Conservation (phyloP, 2,329 filamentous ascomycete genomes). For the Septoria linicola region DNA sequence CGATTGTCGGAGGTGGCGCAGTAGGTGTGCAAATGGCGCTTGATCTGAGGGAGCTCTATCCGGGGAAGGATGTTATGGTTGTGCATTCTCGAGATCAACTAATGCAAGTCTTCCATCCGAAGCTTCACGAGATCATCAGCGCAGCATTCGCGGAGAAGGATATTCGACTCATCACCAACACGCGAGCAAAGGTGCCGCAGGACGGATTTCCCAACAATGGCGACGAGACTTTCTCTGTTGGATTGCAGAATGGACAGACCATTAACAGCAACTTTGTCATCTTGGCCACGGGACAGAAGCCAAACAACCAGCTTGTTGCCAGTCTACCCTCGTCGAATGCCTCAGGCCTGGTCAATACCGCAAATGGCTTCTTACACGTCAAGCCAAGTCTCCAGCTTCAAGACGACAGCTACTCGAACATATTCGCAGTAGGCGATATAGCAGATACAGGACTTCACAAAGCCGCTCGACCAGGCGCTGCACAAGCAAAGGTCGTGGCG, state of each 20-base stretch:
- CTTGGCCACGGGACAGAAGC: slow-evolving; percentile 60
- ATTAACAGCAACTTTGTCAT: slow-evolving; percentile 57
- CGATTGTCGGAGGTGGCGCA: slow-evolving; percentile 55
- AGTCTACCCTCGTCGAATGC: slow-evolving; percentile 51
- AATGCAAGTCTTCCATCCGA: slow-evolving; percentile 52
- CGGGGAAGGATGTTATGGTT: slow-evolving; percentile 56
- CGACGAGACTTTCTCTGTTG: slow-evolving; percentile 35
- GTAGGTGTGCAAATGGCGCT: slow-evolving; percentile 62
- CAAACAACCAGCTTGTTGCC: slow-evolving; percentile 54
- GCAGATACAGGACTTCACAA: slow-evolving; percentile 56
- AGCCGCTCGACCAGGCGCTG: slow-evolving; percentile 53
- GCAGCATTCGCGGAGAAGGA: slow-evolving; percentile 50
- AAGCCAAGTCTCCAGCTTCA: slow-evolving; percentile 58
- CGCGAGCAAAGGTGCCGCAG: slow-evolving; percentile 29
- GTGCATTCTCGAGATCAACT: slow-evolving; percentile 57
- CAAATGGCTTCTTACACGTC: slow-evolving; percentile 43
- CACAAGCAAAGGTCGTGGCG: slow-evolving; percentile 55
- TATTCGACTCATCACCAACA: slow-evolving; percentile 51
- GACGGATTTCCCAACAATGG: slow-evolving; percentile 31
- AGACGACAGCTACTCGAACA: slow-evolving; percentile 49
- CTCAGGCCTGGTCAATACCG: slow-evolving; percentile 20
- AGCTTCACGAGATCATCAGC: slow-evolving; percentile 42
- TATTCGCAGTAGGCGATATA: slow-evolving; percentile 66
- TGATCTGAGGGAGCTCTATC: slow-evolving; percentile 58
- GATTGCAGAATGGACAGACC: slow-evolving; percentile 47